phyloP scores from a whole-genome alignment of 805 yeast genomes.

The Ogataea nitratoaversa region DNA sequence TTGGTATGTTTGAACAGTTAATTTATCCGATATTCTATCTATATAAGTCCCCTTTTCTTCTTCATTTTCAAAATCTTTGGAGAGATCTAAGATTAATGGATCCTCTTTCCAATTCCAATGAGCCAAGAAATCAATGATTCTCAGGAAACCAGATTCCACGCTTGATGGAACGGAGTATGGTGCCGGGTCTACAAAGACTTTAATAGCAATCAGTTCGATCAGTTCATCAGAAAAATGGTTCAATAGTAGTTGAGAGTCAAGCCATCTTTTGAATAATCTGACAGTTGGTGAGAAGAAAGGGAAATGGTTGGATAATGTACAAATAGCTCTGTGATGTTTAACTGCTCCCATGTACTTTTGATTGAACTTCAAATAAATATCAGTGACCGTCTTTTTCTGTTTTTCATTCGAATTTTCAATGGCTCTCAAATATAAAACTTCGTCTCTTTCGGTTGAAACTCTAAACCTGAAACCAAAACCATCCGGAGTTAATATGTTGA shows the following conservation, averaged over 20 bases:
- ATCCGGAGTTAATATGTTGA: conserved; percentile 75
- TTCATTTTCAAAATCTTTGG: conserved; percentile 38
- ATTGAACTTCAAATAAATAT: conserved; percentile 58
- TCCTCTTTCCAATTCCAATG: conserved; percentile 95
- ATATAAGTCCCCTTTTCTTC: conserved; percentile 27
- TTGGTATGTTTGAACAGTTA: conserved; percentile 60
- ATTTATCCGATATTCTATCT: conserved; percentile 52
- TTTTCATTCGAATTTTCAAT: conserved; percentile 62
- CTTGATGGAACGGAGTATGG: conserved; percentile 83
- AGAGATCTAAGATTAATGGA: conserved; percentile 74
- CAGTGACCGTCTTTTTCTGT: conserved; percentile 53
- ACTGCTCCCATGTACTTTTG: conserved; percentile 62
- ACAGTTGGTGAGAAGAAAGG: conserved; percentile 76
- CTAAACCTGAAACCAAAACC: conserved; percentile 84
- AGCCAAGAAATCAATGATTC: conserved; percentile 65
- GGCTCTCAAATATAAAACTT: conserved; percentile 65
- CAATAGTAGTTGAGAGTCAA: conserved; percentile 73
- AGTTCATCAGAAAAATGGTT: conserved; percentile 73
- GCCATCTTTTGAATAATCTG: conserved; percentile 84
- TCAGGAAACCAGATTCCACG: conserved; percentile 74
- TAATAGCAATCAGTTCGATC: conserved; percentile 75
- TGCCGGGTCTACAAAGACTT: conserved; percentile 80
- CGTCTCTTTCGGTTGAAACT: conserved; percentile 81
- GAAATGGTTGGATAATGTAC: conserved; percentile 64
- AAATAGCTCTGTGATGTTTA: conserved; percentile 78